These are phyloP conservation scores for Tolypocladium album DNA, from an alignment of 2,329 filamentous ascomycete species.

Conservation along the genomic window DNA sequence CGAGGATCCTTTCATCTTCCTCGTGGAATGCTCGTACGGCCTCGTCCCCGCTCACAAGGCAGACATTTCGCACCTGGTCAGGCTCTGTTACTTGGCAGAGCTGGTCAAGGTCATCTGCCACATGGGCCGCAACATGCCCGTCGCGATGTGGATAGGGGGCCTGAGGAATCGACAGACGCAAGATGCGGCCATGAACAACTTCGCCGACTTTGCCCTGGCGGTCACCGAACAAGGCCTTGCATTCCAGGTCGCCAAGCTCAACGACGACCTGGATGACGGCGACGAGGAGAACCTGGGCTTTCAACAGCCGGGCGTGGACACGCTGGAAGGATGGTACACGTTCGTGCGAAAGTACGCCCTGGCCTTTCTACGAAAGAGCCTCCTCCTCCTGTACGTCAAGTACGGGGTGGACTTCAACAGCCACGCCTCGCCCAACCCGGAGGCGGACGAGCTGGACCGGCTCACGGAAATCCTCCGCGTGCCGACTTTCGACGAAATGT, in stretches of 20 bases:
- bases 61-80: conserved; percentile 69
- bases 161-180: conserved; percentile 30
- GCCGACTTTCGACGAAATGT: conserved; percentile 70
- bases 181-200: conserved; percentile 39
- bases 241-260: conserved; percentile 21
- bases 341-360: conserved; percentile 75
- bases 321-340: conserved; percentile 41
- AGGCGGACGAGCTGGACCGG: conserved; percentile 70
- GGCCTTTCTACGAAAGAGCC: conserved; percentile 77
- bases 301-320: conserved; percentile 42
- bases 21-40: conserved; percentile 68
- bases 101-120: conserved; percentile 69
- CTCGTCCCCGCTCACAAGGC: conserved; percentile 56
- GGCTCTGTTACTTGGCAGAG: conserved; percentile 83
- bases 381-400: conserved; percentile 75
- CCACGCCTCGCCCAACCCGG: conserved; percentile 49
- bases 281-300: conserved; percentile 36
- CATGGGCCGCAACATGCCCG: conserved; percentile 43
- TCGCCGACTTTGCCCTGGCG: conserved; percentile 42
- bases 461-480: conserved; percentile 66
- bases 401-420: conserved; percentile 81
- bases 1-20: conserved; percentile 67
- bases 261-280: conserved; percentile 12
- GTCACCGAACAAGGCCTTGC: conserved; percentile 35
- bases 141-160: conserved; percentile 35